Evolutionary conservation across 2,329 filamentous ascomycete species (phyloP).

Genomic region (Leptographium galeiforme): DNA sequence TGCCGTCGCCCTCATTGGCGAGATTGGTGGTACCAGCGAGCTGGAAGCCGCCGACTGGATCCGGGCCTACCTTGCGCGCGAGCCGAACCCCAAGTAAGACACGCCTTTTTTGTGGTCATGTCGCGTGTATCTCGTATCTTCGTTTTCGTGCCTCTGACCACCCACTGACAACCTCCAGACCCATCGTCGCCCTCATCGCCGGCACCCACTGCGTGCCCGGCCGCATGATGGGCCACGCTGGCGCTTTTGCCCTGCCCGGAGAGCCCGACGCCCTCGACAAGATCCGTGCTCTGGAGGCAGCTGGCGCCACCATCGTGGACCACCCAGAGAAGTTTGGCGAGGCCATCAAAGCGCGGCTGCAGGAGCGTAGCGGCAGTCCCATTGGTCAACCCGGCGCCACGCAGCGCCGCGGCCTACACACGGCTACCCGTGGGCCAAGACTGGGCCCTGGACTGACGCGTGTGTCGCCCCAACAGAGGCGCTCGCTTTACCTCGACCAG

Average conservation of each 20-base stretch:
- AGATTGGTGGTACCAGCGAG: constrained; percentile 58
- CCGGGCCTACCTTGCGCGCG: constrained; percentile 44
- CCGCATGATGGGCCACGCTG: constrained; percentile 66
- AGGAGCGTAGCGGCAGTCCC: constrained; percentile 9
- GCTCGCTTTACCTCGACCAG: constrained; percentile 38
- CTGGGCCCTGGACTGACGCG: background rate
- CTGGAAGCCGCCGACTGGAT: constrained; percentile 65
- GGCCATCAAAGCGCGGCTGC: constrained; percentile 49
- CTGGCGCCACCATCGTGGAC: constrained; percentile 56
- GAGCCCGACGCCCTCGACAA: constrained; percentile 55
- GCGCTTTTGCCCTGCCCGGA: constrained; percentile 55
- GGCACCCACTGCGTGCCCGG: constrained; percentile 50
- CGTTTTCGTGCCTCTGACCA: background rate
- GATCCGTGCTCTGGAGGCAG: constrained; percentile 49
- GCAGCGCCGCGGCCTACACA: constrained; percentile 39
- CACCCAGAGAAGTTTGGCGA: constrained; percentile 64
- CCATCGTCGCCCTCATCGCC: constrained; percentile 59
- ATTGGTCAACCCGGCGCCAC: constrained; percentile 9
- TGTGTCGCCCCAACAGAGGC: constrained; percentile 22
- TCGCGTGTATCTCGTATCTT: background rate
- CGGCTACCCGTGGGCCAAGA: constrained; percentile 15
- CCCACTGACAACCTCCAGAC: constrained; percentile 27
- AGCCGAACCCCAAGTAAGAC: constrained; percentile 45
- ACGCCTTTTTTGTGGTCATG: constrained; percentile 15
- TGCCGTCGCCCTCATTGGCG: constrained; percentile 59